phyloP scores from a whole-genome alignment of 148 eudicot species.

The Rhododendron ferrugineum region DNA sequence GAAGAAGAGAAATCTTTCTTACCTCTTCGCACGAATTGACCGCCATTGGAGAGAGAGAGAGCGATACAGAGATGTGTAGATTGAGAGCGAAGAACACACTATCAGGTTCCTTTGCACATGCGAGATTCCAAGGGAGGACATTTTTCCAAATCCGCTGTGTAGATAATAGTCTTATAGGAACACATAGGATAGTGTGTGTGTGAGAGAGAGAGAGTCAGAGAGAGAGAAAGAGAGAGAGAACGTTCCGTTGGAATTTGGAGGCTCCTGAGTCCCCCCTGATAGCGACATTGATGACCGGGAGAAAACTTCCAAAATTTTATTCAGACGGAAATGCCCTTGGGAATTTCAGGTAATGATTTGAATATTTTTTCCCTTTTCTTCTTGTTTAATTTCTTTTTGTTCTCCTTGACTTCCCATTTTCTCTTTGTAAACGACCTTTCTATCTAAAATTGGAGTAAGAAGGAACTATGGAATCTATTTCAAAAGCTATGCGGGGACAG shows the following conservation, averaged over 20 bases:
- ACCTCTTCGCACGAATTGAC: conserved; percentile 43
- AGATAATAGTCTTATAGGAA: neutral
- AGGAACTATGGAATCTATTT: neutral
- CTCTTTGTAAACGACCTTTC: neutral
- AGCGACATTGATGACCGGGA: neutral
- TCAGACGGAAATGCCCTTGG: neutral
- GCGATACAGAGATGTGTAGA: neutral
- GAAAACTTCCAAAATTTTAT: neutral
- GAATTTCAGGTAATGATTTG: neutral
- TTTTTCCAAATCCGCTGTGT: neutral
- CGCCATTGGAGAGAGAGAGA: conserved; percentile 35
- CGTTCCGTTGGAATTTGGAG: neutral
- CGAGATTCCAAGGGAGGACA: neutral
- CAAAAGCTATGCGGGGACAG: neutral
- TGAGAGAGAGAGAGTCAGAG: neutral
- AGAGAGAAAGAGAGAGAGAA: conserved; percentile 4
- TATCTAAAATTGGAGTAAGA: neutral
- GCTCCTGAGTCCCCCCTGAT: neutral
- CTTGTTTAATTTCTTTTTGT: neutral
- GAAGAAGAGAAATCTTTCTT: conserved; percentile 12
- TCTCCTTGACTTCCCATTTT: neutral
- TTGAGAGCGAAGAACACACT: too few species aligned
- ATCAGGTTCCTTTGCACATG: neutral
- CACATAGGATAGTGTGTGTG: neutral
- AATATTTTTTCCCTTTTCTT: neutral